A percentile compares a stretch with the other conserved stretches of the same genome.
Conservation (phyloP, 2,329 filamentous ascomycete species). For the Emericellopsis cladophorae region DNA sequence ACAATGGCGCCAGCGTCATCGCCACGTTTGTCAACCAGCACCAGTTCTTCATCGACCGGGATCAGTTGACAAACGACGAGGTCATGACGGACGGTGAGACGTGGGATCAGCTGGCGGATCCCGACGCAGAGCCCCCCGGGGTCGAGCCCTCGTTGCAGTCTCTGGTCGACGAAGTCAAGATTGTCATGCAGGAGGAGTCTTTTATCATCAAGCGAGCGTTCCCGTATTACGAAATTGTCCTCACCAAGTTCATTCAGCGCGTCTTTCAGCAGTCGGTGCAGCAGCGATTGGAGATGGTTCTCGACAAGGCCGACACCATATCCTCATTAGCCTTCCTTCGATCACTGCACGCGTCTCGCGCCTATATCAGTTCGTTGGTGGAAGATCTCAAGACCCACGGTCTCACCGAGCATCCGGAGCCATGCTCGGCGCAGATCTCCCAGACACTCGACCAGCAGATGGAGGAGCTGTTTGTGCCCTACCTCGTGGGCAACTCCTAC, state of each 20-base stretch:
- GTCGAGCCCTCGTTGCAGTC: constrained; percentile 89
- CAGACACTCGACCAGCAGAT: constrained; percentile 62
- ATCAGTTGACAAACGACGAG: constrained; percentile 82
- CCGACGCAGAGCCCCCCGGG: constrained; percentile 80
- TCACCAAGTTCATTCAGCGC: constrained; percentile 85
- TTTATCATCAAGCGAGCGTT: constrained; percentile 95
- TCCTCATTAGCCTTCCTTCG: constrained; percentile 87
- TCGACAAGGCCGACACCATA: constrained; percentile 86
- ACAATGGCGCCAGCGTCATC: constrained; percentile 88
- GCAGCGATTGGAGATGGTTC: constrained; percentile 85
- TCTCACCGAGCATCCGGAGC: constrained; percentile 87
- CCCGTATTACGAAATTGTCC: constrained; percentile 87
- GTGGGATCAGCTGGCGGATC: constrained; percentile 89
- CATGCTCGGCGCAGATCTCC: constrained; percentile 75
- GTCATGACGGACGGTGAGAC: constrained; percentile 61
- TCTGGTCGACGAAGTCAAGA: constrained; percentile 83
- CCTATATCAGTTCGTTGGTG: constrained; percentile 75
- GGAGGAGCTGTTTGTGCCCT: constrained; percentile 65
- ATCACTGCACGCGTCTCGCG: constrained; percentile 79
- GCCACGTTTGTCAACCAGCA: constrained; percentile 97
- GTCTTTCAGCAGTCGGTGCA: constrained; percentile 98
- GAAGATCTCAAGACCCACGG: constrained; percentile 93
- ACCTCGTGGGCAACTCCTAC: constrained; percentile 56
- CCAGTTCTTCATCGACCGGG: constrained; percentile 96
- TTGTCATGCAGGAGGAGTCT: constrained; percentile 94